Base-by-base conservation (phyloP, 306 rosid genomes). In the Canavalia ensiformis region DNA sequence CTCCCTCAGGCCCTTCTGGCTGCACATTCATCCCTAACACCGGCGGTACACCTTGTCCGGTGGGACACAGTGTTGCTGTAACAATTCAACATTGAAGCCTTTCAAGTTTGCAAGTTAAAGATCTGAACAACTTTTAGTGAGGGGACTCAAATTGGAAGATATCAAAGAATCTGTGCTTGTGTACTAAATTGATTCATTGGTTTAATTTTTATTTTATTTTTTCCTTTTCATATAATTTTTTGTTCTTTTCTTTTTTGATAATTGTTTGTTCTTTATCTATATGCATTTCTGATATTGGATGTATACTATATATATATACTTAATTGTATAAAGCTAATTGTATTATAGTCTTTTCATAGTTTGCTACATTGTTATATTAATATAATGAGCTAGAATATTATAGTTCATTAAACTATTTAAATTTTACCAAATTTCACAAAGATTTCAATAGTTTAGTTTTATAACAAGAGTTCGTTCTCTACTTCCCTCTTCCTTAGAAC, bases 1-100 rank as follows among this genome's bases (percentile, higher is more conserved):
- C 93, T 51, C 85, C 95, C 11, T 83, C 91, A 2, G 89, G 84
- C 0, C 73, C 95, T 33, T 94, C 95, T 28, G 85, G 85, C 1
- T 94, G 97, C 84, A 88, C 98, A 31, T 89, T n/a, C 85, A 87
- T 90, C 72, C 94, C 97, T 0, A 94, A 92, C 1, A 79, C 87
- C 2, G 88, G 93, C 6, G 94, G 97, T 25, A 63, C 89, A 2
- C n/a, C 56, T 1, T 94, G 97, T 73, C 92, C 85, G 0, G 84
- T 86, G 31, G 79, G 4, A 9, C 6, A n/a, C 8, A 9, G n/a
- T 33, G 73, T 7, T 11, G 44, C 34, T 30, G 83, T 85, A 67
- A 54, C 87, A 6, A 44, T 58, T 30, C 80, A 75, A 2, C 77
- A 30, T 49, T 18, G 47, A 33, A 74, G 71, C 82, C 30, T 31